A percentile compares a stretch with the other conserved stretches of the same genome.
These are phyloP conservation scores for Coprinellus aureogranulatus DNA, from an alignment of 768 basidiomycete species.

Conservation along the genomic window DNA sequence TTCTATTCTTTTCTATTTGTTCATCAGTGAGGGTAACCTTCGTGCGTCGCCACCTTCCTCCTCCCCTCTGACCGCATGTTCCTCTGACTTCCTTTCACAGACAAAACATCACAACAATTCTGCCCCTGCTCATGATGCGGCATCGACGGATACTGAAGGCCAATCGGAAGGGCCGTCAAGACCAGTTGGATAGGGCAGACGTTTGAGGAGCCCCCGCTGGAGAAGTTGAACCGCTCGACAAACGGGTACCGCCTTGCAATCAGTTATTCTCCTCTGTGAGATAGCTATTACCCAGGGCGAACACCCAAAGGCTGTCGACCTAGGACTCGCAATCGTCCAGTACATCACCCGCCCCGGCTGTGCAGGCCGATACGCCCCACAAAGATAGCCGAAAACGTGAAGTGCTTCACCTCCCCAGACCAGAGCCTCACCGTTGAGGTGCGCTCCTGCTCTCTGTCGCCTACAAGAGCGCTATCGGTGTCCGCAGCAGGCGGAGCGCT, in stretches of 20 bases:
- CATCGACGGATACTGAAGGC: slow-evolving; percentile 74
- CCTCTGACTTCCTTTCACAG: slow-evolving; percentile 33
- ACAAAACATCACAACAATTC: slow-evolving; percentile 66
- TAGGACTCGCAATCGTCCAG: slow-evolving; percentile 77
- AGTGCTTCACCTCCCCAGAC: too few species aligned
- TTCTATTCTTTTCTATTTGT: too few species aligned
- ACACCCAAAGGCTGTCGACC: slow-evolving; percentile 72
- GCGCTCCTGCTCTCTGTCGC: too few species aligned
- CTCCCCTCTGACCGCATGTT: too few species aligned
- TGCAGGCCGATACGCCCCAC: too few species aligned
- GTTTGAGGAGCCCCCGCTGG: slow-evolving; percentile 58
- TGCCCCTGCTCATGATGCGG: slow-evolving; percentile 83
- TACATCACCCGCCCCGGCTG: too few species aligned
- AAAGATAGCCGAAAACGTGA: too few species aligned
- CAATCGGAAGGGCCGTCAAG: slow-evolving; percentile 67
- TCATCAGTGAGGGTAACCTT: slow-evolving; percentile 64
- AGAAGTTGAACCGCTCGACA: slow-evolving; percentile 66
- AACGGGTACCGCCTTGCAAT: slow-evolving; percentile 76
- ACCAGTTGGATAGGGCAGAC: slow-evolving; percentile 78
- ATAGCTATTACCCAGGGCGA: slow-evolving; percentile 85
- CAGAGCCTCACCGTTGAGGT: too few species aligned
- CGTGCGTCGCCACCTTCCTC: slow-evolving; percentile 43
- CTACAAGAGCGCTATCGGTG: too few species aligned
- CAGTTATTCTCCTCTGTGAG: slow-evolving; percentile 68
- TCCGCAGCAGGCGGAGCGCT: slow-evolving; percentile 99